Percentiles rank a stretch among this genome's conserved stretches.
Evolutionary conservation across 2,329 filamentous ascomycete genomes (phyloP).

Genomic region (Endocalyx cinctus): DNA sequence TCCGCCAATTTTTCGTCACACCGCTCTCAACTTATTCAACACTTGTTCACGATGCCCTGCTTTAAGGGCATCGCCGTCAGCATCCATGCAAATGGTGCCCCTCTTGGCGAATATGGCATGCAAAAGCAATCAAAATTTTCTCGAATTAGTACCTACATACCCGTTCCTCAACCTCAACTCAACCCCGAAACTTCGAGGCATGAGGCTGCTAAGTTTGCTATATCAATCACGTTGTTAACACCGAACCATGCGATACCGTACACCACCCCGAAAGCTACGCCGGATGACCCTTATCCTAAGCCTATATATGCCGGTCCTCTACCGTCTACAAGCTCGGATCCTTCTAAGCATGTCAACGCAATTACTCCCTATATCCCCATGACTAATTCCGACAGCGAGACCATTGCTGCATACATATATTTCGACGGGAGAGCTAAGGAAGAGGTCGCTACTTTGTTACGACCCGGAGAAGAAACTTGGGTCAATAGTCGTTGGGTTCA

Average conservation of each 20-base stretch:
- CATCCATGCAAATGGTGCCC: slow-evolving; percentile 78
- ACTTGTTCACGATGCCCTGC: slow-evolving; percentile 67
- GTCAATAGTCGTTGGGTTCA: slow-evolving; percentile 98
- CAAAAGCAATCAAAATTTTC: slow-evolving; percentile 89
- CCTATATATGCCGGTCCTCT: slow-evolving; percentile 76
- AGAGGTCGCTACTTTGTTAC: slow-evolving; percentile 88
- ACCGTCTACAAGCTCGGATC: slow-evolving; percentile 47
- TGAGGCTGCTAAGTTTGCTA: slow-evolving; percentile 93
- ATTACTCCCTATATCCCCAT: slow-evolving; percentile 86
- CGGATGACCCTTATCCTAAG: slow-evolving; percentile 73
- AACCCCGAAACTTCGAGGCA: slow-evolving; percentile 67
- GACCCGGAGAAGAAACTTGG: slow-evolving; percentile 96
- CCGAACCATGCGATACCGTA: slow-evolving; percentile 87
- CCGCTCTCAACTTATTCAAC: slow-evolving; percentile 4
- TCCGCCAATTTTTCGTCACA: neutral
- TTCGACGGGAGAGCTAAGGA: slow-evolving; percentile 95
- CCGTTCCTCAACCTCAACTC: slow-evolving; percentile 83
- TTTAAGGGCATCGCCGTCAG: slow-evolving; percentile 99
- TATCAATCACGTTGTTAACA: slow-evolving; percentile 93
- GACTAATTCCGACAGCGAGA: slow-evolving; percentile 91
- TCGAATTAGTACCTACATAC: slow-evolving; percentile 95
- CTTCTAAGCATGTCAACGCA: slow-evolving; percentile 44
- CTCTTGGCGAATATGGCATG: slow-evolving; percentile 87
- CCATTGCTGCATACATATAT: slow-evolving; percentile 97
- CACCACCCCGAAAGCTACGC: slow-evolving; percentile 76